A percentile compares a stretch with the other conserved stretches of the same genome.
phyloP scores from a whole-genome alignment of 345 rosid species.

The Viola odorata region DNA sequence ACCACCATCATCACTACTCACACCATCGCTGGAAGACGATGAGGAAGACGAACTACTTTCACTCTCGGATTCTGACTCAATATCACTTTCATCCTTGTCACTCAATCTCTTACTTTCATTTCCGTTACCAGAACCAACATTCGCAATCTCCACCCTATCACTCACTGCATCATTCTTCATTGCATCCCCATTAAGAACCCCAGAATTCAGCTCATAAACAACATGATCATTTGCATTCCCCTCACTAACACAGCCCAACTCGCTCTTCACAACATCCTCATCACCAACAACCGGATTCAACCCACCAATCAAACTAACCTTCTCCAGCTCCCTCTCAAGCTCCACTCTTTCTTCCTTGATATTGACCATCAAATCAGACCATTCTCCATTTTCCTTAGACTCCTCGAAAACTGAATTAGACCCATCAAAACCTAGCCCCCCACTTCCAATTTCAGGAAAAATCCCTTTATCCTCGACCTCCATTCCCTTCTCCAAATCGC shows the following conservation, averaged over 20 bases:
- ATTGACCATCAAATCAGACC: constrained; percentile 16
- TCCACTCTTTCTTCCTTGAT: constrained; percentile 34
- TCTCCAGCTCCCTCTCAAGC: constrained; percentile 40
- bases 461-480: constrained; percentile 26
- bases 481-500: constrained; percentile 29
- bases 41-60: constrained; percentile 36
- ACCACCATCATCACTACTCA: constrained; percentile 8
- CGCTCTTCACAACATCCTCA: constrained; percentile 12
- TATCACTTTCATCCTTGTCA: constrained; percentile 25
- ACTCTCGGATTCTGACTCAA: constrained; percentile 35
- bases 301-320: constrained; percentile 33
- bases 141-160: neutral
- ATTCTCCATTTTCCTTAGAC: constrained; percentile 16
- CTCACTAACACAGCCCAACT: neutral
- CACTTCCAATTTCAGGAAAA: neutral
- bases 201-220: too few species aligned
- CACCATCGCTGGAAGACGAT: constrained; percentile 32
- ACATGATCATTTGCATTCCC: too few species aligned
- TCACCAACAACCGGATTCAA: constrained; percentile 10
- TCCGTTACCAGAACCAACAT: constrained; percentile 6
- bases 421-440: constrained; percentile 6
- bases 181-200: too few species aligned
- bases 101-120: constrained; percentile 20
- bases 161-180: neutral
- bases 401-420: constrained; percentile 17